These are phyloP conservation scores for Monosporozyma solicola DNA, from an alignment of 805 yeast species.

Conservation along the genomic window DNA sequence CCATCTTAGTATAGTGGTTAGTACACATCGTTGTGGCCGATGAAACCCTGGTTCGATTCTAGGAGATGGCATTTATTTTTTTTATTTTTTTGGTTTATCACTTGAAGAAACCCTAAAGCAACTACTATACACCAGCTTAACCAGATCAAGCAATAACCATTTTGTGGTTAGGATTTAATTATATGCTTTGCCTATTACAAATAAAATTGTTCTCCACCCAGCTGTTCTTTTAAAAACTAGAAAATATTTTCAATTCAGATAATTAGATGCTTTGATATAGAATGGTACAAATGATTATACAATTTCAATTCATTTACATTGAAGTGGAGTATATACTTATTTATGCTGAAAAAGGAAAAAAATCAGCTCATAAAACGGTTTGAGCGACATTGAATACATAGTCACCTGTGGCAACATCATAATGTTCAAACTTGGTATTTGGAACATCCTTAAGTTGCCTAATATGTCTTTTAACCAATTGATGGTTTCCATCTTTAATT, in stretches of 20 bases:
- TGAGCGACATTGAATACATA: slow-evolving; percentile 47
- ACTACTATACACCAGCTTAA: too few species aligned
- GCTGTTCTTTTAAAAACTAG: not conserved
- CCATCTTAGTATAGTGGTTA: slow-evolving; percentile 50
- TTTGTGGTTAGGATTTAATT: too few species aligned
- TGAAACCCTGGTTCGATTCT: slow-evolving; percentile 64
- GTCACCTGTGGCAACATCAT: slow-evolving; percentile 66
- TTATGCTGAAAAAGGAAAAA: not conserved
- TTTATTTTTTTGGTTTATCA: not conserved
- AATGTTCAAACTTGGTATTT: slow-evolving; percentile 54
- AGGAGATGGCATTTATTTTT: slow-evolving; percentile 51
- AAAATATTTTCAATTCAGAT: not conserved
- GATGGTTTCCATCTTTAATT: slow-evolving; percentile 70
- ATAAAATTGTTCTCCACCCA: not conserved
- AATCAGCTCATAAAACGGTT: not conserved
- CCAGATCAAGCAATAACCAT: too few species aligned
- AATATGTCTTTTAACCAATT: slow-evolving; percentile 59
- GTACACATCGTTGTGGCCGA: slow-evolving; percentile 70
- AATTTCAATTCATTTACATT: not conserved
- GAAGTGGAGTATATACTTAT: not conserved
- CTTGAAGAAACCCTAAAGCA: too few species aligned
- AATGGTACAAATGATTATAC: not conserved
- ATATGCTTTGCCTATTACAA: too few species aligned
- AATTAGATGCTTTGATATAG: not conserved
- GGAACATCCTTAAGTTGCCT: slow-evolving; percentile 46